Conservation (phyloP, 179 eudicot species). For the Spergularia azorica region DNA sequence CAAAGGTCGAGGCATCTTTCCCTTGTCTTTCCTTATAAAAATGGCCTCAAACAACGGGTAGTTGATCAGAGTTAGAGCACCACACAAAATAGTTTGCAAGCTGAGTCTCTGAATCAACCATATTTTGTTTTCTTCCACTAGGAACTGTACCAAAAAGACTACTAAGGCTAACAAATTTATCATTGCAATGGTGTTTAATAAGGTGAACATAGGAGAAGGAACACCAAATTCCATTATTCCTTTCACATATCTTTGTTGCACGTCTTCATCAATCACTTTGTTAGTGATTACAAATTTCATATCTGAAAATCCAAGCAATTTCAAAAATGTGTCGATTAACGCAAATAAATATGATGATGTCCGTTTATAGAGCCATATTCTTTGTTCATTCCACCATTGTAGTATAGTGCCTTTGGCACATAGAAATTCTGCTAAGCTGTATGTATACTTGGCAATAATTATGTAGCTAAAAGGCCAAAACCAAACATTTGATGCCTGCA, state of each 20-base stretch:
- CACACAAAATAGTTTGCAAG: slow-evolving; percentile 57
- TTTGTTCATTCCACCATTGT: slow-evolving; percentile 89
- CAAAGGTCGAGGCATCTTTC: slow-evolving; percentile 64
- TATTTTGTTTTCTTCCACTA: slow-evolving; percentile 13
- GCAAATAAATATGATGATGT: slow-evolving; percentile 67
- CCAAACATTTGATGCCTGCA: slow-evolving; percentile 73
- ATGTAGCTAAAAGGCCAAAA: slow-evolving; percentile 62
- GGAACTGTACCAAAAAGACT: slow-evolving; percentile 6
- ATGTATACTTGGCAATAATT: slow-evolving; percentile 29
- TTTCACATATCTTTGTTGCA: slow-evolving; percentile 44
- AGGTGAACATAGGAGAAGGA: slow-evolving; percentile 55
- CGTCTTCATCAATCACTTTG: slow-evolving; percentile 54
- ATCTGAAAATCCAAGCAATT: slow-evolving; percentile 44
- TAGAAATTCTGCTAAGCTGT: slow-evolving; percentile 59
- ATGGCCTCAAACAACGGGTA: slow-evolving; percentile 58
- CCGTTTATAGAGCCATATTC: slow-evolving; percentile 90
- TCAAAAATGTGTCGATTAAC: slow-evolving; percentile 43
- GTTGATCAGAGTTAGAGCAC: slow-evolving; percentile 50
- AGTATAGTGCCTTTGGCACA: slow-evolving; percentile 48
- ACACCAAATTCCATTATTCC: slow-evolving; percentile 78
- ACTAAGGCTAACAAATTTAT: slow-evolving; percentile 49
- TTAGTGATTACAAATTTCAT: slow-evolving; percentile 54
- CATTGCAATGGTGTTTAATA: slow-evolving; percentile 53
- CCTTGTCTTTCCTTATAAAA: slow-evolving; percentile 66
- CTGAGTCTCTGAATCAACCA: slow-evolving; percentile 23